These are phyloP conservation scores for Globisporangium iwayamae DNA, from an alignment of 352 stramenopile species.

Conservation along the genomic window DNA sequence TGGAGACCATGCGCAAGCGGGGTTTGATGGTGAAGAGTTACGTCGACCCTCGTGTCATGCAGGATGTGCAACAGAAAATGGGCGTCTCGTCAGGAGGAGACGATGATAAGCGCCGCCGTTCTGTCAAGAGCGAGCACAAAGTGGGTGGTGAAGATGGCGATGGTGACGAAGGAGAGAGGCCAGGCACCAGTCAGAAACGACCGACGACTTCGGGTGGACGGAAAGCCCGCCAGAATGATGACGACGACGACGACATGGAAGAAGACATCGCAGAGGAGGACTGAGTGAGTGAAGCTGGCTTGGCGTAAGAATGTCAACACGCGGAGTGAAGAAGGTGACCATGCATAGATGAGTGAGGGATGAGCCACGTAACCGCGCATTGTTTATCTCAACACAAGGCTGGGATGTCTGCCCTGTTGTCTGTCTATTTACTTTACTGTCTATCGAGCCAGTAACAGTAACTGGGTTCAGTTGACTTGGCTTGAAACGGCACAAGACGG, in stretches of 20 bases:
- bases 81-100: conserved; percentile 16
- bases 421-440: too few relatives aligned
- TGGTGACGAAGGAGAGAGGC: conserved; percentile 14
- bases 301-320: too few relatives aligned
- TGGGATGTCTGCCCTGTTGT: too few relatives aligned
- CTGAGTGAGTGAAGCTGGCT: conserved; percentile 16
- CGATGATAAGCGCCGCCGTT: conserved; percentile 21
- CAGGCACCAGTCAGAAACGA: conserved; percentile 17
- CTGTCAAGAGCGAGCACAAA: conserved; percentile 32
- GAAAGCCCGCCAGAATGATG: conserved; percentile 31
- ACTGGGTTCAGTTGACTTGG: neutral
- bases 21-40: conserved; percentile 69
- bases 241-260: conserved; percentile 66
- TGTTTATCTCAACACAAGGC: too few relatives aligned
- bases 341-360: too few relatives aligned
- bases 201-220: conserved; percentile 15
- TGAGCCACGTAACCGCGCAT: too few relatives aligned
- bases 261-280: conserved; percentile 78
- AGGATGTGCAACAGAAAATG: conserved; percentile 64
- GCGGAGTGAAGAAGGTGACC: too few relatives aligned
- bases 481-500: neutral
- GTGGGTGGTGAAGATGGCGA: conserved; percentile 14
- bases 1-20: conserved; percentile 79
- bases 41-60: conserved; percentile 62
- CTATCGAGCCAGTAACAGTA: too few relatives aligned